Conservation (phyloP, 1,284 basidiomycete genomes). For the Ustilago tritici region DNA sequence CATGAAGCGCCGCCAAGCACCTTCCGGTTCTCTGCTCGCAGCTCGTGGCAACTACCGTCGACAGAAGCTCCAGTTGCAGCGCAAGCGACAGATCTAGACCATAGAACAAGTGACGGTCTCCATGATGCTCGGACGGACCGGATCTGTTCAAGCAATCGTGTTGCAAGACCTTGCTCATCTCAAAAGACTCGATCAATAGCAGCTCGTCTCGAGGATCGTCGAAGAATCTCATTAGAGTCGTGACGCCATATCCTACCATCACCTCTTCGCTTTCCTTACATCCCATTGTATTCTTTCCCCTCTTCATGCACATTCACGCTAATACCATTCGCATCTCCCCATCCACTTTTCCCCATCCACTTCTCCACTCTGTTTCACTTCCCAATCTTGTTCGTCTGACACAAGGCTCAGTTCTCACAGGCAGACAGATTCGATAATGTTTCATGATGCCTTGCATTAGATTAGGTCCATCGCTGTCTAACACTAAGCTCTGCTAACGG, state of each 20-base stretch:
- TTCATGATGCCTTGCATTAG: background rate
- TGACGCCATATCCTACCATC: background rate
- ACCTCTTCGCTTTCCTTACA: background rate
- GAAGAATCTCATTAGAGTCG: background rate
- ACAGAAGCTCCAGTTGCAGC: constrained; percentile 13
- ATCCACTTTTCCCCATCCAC: background rate
- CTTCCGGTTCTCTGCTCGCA: constrained; percentile 21
- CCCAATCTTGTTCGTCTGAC: background rate
- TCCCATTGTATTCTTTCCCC: background rate
- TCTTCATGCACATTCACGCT: constrained; percentile 1
- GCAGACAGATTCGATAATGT: background rate
- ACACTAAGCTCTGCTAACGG: constrained; percentile 11
- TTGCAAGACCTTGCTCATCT: background rate
- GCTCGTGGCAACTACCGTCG: constrained; percentile 27
- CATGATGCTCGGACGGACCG: constrained; percentile 8
- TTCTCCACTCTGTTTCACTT: background rate
- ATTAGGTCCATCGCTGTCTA: background rate
- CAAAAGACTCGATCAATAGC: background rate
- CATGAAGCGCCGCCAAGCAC: constrained; percentile 30
- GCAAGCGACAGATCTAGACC: constrained; percentile 10
- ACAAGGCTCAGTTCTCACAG: background rate
- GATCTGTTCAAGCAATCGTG: background rate
- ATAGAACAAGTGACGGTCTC: background rate
- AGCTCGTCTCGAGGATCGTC: constrained; percentile 5
- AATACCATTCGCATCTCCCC: constrained; percentile 7